Conservation (phyloP, 768 basidiomycete species). For the Pluteus cervinus region DNA sequence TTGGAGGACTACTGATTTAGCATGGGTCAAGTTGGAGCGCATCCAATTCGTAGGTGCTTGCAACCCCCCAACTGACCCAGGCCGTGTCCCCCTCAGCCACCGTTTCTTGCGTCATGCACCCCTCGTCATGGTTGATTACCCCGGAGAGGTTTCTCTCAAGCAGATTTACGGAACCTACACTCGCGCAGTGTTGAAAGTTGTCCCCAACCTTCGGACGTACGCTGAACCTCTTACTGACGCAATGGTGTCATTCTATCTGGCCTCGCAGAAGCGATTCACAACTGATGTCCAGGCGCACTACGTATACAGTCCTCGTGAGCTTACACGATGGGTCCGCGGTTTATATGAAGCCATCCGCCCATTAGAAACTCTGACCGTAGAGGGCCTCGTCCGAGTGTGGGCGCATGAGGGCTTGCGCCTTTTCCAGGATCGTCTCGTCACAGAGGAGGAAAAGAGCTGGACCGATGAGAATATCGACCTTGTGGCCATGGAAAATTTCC, state of each 20-base stretch:
- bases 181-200: slow-evolving; percentile 90
- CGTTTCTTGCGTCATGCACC: slow-evolving; percentile 98
- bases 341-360: slow-evolving; percentile 96
- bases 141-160: slow-evolving; percentile 92
- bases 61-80: slow-evolving; percentile 98
- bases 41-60: slow-evolving; percentile 99
- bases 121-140: slow-evolving; percentile 98
- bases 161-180: slow-evolving; percentile 99
- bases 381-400: slow-evolving; percentile 96
- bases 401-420: slow-evolving; percentile 95
- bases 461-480: slow-evolving; percentile 89
- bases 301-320: slow-evolving; percentile 97
- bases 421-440: slow-evolving; percentile 95
- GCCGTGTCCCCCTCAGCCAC: slow-evolving; percentile 96
- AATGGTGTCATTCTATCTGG: slow-evolving; percentile 94
- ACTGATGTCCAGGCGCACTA: slow-evolving; percentile 98
- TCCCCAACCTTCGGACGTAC: slow-evolving; percentile 89
- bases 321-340: slow-evolving; percentile 95
- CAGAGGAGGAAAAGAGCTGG: slow-evolving; percentile 90
- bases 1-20: slow-evolving; percentile 90
- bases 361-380: slow-evolving; percentile 86
- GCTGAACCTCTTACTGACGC: slow-evolving; percentile 93
- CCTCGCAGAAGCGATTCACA: slow-evolving; percentile 91
- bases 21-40: slow-evolving; percentile 97
- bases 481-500: slow-evolving; percentile 86